A percentile compares a stretch with the other conserved stretches of the same genome.
Evolutionary conservation across 1,284 basidiomycete species (phyloP).

Genomic region (Apiotrichum sp.): DNA sequence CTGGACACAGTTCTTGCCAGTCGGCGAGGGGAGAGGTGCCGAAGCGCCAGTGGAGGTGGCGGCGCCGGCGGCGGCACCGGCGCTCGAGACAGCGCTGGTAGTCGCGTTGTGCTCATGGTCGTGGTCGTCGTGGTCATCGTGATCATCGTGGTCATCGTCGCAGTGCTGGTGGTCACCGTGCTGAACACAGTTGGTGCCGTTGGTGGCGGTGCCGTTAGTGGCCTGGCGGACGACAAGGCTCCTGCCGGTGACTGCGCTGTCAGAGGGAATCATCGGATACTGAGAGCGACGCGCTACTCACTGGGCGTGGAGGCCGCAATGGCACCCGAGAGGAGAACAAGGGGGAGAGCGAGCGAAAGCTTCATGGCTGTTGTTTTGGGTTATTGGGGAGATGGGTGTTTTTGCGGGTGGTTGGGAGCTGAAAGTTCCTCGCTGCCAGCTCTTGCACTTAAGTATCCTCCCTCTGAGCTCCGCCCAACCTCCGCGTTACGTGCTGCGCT

Average conservation of each 20-base stretch:
- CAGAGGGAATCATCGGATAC: background rate
- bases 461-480: too few relatives aligned
- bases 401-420: background rate
- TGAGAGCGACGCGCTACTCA: background rate
- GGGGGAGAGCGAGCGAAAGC: background rate
- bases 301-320: background rate
- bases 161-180: too few relatives aligned
- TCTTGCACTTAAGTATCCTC: background rate
- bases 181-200: too few relatives aligned
- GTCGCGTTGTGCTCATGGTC: background rate
- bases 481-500: too few relatives aligned
- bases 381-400: background rate
- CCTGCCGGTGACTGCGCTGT: background rate
- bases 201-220: background rate
- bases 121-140: background rate
- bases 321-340: background rate
- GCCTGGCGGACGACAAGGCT: background rate
- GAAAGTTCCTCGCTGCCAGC: background rate
- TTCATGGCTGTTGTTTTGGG: background rate
- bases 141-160: too few relatives aligned
- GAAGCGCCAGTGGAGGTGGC: background rate
- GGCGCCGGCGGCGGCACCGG: background rate
- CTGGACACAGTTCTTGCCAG: conserved; percentile 9
- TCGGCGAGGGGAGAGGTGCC: background rate
- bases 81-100: background rate